Evolutionary conservation across 2,329 filamentous ascomycete species (phyloP).

Genomic region (Arthrobotrys megalospora): DNA sequence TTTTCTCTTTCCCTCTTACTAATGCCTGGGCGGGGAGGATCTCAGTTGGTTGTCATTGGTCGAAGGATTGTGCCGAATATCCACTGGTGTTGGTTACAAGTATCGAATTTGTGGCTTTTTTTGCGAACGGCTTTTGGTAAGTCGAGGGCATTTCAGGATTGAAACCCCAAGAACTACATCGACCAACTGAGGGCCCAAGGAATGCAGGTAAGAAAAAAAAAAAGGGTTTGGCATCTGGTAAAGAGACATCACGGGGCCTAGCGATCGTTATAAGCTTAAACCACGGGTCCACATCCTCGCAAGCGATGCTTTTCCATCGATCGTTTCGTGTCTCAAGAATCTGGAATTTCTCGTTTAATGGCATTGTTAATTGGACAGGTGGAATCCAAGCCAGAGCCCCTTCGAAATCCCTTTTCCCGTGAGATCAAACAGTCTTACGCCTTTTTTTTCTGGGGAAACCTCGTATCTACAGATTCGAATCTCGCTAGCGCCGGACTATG

Average conservation of each 20-base stretch:
- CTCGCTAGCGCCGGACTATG: conserved; percentile 26
- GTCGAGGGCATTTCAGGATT: conserved; percentile 7
- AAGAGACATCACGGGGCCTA: conserved; percentile 30
- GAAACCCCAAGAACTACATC: conserved; percentile 55
- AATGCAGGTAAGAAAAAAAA: conserved; percentile 7
- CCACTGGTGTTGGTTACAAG: conserved; percentile 27
- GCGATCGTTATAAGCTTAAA: conserved; percentile 43
- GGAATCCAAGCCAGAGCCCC: conserved; percentile 7
- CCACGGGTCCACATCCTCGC: conserved; percentile 31
- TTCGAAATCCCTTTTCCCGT: conserved; percentile 14
- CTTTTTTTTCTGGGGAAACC: conserved; percentile 11
- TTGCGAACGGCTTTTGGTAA: conserved; percentile 17
- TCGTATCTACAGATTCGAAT: conserved; percentile 44
- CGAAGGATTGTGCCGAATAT: conserved; percentile 45
- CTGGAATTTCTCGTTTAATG: conserved; percentile 47
- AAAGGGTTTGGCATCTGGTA: conserved; percentile 8
- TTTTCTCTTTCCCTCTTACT: no score
- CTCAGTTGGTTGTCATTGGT: conserved; percentile 28
- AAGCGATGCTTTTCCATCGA: conserved; percentile 26
- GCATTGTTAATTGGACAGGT: conserved; percentile 36
- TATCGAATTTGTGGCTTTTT: conserved; percentile 13
- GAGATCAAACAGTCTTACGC: conserved; percentile 2
- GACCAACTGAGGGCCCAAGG: conserved; percentile 2
- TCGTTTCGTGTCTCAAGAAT: conserved; percentile 30
- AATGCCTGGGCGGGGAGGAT: conserved; percentile 6